Percentiles rank a stretch among this genome's conserved stretches.
phyloP scores from a whole-genome alignment of 371 early-diverging fungal genomes.

The Fennellomyces sp. region DNA sequence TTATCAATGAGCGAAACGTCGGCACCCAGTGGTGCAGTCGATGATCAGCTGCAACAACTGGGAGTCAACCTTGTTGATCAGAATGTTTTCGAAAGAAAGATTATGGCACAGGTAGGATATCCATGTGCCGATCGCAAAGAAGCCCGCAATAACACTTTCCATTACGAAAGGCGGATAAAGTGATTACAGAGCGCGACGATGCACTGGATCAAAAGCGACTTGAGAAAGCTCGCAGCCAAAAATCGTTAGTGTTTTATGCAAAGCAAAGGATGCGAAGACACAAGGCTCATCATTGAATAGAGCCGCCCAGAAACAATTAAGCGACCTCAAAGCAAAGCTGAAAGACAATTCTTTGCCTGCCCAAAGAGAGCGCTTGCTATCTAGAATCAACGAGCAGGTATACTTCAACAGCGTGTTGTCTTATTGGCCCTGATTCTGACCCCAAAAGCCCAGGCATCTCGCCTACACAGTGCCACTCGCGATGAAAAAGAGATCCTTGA shows the following conservation, averaged over 20 bases:
- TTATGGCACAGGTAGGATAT: conserved; percentile 62
- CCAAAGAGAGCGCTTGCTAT: conserved; percentile 21
- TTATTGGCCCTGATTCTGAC: not conserved
- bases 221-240: conserved; percentile 48
- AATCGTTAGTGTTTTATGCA: conserved; percentile 30
- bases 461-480: conserved; percentile 35
- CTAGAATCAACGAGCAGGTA: conserved; percentile 39
- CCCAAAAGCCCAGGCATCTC: conserved; percentile 22
- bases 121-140: too few species aligned
- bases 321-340: conserved; percentile 38
- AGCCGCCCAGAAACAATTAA: conserved; percentile 33
- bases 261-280: too few species aligned
- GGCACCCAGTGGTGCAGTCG: conserved; percentile 1
- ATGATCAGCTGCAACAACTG: conserved; percentile 27
- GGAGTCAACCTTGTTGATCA: conserved; percentile 71
- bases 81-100: conserved; percentile 58
- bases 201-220: conserved; percentile 56
- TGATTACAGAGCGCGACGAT: conserved; percentile 58
- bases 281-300: conserved; percentile 9
- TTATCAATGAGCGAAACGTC: not conserved
- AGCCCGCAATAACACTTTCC: too few species aligned
- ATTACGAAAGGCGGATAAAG: conserved; percentile 56
- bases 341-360: conserved; percentile 18
- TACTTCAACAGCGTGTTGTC: not conserved
- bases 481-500: conserved; percentile 54